Evolutionary conservation across 2,329 filamentous ascomycete genomes (phyloP).

Genomic region (Phaeosphaeriaceae sp.): DNA sequence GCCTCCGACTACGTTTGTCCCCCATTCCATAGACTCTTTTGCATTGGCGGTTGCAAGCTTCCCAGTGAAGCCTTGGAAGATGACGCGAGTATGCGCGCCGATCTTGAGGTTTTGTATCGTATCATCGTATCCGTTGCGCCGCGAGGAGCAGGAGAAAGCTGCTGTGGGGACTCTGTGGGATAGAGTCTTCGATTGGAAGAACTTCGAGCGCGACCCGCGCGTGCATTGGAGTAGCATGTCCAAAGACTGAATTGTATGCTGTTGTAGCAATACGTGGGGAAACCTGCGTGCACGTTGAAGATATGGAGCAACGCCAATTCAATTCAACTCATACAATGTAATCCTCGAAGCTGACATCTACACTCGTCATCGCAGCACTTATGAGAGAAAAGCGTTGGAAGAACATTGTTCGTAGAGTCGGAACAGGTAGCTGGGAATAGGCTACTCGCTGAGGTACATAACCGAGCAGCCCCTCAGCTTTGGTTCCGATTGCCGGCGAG

Average conservation of each 20-base stretch:
- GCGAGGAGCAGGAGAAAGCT: slow-evolving; percentile 37
- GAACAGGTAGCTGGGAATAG: slow-evolving; percentile 3
- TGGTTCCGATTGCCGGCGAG: slow-evolving; percentile 1
- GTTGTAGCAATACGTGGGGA: slow-evolving; percentile 12
- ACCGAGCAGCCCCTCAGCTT: slow-evolving; percentile 11
- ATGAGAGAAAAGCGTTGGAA: not conserved
- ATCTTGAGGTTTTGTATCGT: slow-evolving; percentile 73
- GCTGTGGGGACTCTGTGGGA: slow-evolving; percentile 14
- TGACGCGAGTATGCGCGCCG: slow-evolving; percentile 69
- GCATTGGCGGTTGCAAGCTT: slow-evolving; percentile 76
- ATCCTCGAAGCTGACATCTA: not conserved
- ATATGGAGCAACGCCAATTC: not conserved
- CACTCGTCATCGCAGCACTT: not conserved
- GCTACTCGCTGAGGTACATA: slow-evolving; percentile 9
- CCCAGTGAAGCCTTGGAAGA: slow-evolving; percentile 77
- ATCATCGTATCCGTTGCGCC: slow-evolving; percentile 60
- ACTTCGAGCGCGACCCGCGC: slow-evolving; percentile 12
- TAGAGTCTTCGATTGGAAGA: slow-evolving; percentile 2
- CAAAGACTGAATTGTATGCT: slow-evolving; percentile 6
- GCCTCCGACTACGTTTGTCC: slow-evolving; percentile 80
- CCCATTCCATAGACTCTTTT: slow-evolving; percentile 76
- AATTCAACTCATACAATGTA: not conserved
- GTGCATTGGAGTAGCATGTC: slow-evolving; percentile 24
- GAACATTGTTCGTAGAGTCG: not conserved
- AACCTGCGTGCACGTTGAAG: not conserved